Conservation (phyloP, 148 eudicot genomes). For the Rhododendron henanense region DNA sequence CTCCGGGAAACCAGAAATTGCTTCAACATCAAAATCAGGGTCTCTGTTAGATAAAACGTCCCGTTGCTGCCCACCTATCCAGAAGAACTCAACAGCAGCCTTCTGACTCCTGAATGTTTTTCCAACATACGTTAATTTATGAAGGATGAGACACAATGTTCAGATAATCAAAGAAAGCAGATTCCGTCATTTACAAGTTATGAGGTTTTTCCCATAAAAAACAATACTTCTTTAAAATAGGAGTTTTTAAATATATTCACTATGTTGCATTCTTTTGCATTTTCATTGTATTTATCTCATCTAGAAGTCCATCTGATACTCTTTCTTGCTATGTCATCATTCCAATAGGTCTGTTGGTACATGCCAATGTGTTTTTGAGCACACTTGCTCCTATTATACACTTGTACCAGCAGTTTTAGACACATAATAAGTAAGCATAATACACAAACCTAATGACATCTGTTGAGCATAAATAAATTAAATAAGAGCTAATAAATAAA, state of each 20-base stretch:
- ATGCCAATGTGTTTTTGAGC: background rate
- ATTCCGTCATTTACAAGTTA: background rate
- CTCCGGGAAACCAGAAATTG: constrained; percentile 44
- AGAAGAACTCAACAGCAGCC: constrained; percentile 85
- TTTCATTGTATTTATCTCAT: background rate
- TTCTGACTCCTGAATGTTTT: constrained; percentile 59
- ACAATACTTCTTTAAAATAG: background rate
- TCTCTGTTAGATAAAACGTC: constrained; percentile 17
- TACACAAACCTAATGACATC: background rate
- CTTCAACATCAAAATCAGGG: constrained; percentile 34
- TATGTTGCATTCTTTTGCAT: background rate
- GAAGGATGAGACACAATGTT: background rate
- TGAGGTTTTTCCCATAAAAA: background rate
- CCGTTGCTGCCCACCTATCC: constrained; percentile 82
- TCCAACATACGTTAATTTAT: constrained; percentile 6
- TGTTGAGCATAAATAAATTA: background rate
- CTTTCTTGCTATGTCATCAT: background rate
- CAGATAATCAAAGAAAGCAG: background rate
- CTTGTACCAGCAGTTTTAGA: background rate
- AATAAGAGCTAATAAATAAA: background rate
- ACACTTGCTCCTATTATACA: background rate
- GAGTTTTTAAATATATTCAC: too few relatives aligned
- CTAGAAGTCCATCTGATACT: background rate
- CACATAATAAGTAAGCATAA: background rate
- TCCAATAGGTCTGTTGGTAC: background rate